These are phyloP conservation scores for Teunomyces barrocoloradensis DNA, from an alignment of 805 yeast genomes.

Conservation along the genomic window DNA sequence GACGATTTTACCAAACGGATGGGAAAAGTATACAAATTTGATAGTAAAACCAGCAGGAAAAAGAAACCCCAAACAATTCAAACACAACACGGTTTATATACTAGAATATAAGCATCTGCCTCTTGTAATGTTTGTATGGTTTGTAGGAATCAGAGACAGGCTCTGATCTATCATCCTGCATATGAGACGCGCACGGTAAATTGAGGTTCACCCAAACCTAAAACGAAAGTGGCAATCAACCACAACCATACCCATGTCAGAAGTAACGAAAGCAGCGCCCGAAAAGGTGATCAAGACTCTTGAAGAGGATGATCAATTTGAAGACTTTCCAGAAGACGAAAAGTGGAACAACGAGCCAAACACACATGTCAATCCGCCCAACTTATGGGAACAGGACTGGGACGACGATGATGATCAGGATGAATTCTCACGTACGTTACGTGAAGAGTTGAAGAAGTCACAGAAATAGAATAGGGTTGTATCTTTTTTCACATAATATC, in stretches of 20 bases:
- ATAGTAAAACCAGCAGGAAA: no score
- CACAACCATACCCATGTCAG: constrained; percentile 1
- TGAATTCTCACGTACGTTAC: constrained; percentile 74
- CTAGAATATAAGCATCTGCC: no score
- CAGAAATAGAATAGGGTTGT: constrained; percentile 6
- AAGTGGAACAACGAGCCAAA: constrained; percentile 65
- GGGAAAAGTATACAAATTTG: no score
- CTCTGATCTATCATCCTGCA: not conserved
- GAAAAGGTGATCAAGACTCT: constrained; percentile 59
- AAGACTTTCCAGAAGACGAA: constrained; percentile 88
- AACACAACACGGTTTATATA: no score
- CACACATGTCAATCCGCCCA: constrained; percentile 51
- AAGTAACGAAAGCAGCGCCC: constrained; percentile 10
- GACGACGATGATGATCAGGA: constrained; percentile 93
- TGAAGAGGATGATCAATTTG: constrained; percentile 96
- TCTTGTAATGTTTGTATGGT: no score
- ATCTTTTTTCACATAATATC: no score
- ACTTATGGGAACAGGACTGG: constrained; percentile 97
- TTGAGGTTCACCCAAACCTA: not conserved
- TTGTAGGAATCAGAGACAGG: no score
- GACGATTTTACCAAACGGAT: not conserved
- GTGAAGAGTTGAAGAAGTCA: constrained; percentile 39
- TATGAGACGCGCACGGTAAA: not conserved
- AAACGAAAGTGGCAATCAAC: constrained; percentile 3
- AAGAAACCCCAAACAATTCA: no score